Percentiles rank a stretch among this genome's conserved stretches.
These are phyloP conservation scores for Phaseolus coccineus DNA, from an alignment of 331 rosid species.

Conservation along the genomic window DNA sequence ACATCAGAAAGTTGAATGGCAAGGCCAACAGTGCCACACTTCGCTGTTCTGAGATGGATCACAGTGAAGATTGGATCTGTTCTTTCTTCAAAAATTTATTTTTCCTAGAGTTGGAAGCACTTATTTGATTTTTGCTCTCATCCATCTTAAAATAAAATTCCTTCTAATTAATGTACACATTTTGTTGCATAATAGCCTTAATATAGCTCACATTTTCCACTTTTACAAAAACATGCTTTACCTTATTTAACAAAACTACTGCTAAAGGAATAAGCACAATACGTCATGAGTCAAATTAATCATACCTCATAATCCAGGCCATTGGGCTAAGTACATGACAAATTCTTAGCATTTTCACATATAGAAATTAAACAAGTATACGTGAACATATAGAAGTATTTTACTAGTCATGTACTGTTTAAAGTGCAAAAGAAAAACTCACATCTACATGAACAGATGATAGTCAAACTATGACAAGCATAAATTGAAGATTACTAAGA, in stretches of 20 bases:
- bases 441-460: conserved; percentile 12
- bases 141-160: conserved; percentile 1
- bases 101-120: background rate
- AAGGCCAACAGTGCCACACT: background rate
- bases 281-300: background rate
- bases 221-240: background rate
- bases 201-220: background rate
- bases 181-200: background rate
- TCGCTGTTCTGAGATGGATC: background rate
- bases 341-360: background rate
- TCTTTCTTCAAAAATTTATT: background rate
- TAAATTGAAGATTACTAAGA: conserved; percentile 7
- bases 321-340: background rate
- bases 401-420: background rate
- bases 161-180: background rate
- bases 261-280: background rate
- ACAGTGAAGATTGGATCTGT: background rate
- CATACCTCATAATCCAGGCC: conserved; percentile 9
- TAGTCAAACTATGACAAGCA: conserved; percentile 30
- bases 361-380: conserved; percentile 1
- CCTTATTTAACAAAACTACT: background rate
- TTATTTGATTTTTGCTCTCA: background rate
- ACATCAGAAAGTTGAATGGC: background rate
- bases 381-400: background rate
- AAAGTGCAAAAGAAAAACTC: conserved; percentile 18